Percentiles rank a stretch among this genome's conserved stretches.
Conservation (phyloP, 345 rosid genomes). For the Arabidopsis thaliana region DNA sequence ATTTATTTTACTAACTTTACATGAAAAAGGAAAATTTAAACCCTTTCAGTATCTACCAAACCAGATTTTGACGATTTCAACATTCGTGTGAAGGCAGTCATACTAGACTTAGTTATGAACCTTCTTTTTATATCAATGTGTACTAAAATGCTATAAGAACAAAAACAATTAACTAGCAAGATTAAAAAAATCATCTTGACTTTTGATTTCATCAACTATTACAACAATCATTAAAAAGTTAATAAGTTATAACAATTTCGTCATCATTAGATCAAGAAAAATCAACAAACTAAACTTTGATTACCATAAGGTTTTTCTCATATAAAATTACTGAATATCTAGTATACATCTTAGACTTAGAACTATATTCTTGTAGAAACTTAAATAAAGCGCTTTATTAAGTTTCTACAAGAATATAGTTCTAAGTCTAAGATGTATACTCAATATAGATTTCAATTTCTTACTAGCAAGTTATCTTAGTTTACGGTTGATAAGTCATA, state of each 20-base stretch:
- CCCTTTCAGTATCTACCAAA: neutral
- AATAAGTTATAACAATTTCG: neutral
- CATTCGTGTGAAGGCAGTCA: constrained; percentile 19
- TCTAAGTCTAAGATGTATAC: neutral
- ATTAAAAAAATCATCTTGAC: neutral
- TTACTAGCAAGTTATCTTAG: too few relatives aligned
- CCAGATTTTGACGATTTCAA: constrained; percentile 1
- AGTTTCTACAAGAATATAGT: neutral
- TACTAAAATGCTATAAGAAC: neutral
- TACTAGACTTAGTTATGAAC: neutral
- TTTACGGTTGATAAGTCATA: too few relatives aligned
- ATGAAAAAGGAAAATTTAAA: neutral
- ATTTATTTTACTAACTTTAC: too few relatives aligned
- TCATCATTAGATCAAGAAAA: neutral
- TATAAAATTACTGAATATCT: too few relatives aligned
- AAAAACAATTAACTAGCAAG: neutral
- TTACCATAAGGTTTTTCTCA: neutral
- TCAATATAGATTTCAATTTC: too few relatives aligned
- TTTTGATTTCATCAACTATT: neutral
- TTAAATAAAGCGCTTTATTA: neutral
- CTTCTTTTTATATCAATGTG: neutral
- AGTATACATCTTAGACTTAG: neutral
- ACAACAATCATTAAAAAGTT: neutral
- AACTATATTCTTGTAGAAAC: neutral
- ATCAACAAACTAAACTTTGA: neutral